Evolutionary conservation across 1,139 yeast species (phyloP).

Genomic region (Lodderomyces parapsilosis): DNA sequence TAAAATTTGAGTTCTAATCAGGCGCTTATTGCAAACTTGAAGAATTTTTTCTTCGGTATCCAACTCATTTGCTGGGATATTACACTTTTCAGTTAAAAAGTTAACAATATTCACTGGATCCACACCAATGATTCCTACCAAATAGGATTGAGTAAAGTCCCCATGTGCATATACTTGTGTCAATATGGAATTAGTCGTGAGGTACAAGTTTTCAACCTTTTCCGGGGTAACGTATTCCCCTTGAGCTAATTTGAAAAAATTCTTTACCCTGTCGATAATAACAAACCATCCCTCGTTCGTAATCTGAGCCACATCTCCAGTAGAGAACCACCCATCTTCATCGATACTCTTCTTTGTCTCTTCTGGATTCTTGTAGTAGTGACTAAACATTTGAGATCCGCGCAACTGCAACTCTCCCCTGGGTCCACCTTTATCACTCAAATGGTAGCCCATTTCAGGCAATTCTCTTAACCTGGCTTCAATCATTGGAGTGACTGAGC

Average conservation of each 20-base stretch:
- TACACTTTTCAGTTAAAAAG: slow-evolving; percentile 21
- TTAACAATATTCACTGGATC: slow-evolving; percentile 33
- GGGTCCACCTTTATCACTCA: slow-evolving; percentile 32
- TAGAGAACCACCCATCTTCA: slow-evolving; percentile 60
- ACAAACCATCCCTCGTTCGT: slow-evolving; percentile 49
- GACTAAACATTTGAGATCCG: slow-evolving; percentile 64
- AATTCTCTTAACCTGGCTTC: slow-evolving; percentile 66
- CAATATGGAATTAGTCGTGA: slow-evolving; percentile 50
- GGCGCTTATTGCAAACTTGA: slow-evolving; percentile 22
- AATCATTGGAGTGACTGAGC: slow-evolving; percentile 50
- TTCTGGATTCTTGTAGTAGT: slow-evolving; percentile 56
- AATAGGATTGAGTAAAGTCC: slow-evolving; percentile 28
- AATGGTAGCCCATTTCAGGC: slow-evolving; percentile 64
- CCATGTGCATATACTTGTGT: slow-evolving; percentile 56
- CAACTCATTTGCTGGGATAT: slow-evolving; percentile 11
- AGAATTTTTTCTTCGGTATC: slow-evolving; percentile 20
- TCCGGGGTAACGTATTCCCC: slow-evolving; percentile 85
- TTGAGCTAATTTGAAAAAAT: slow-evolving; percentile 77
- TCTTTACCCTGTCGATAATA: slow-evolving; percentile 75
- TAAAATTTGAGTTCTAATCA: slow-evolving; percentile 25
- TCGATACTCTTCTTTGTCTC: slow-evolving; percentile 26
- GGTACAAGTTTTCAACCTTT: slow-evolving; percentile 65
- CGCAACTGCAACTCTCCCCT: slow-evolving; percentile 60
- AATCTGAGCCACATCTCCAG: slow-evolving; percentile 72
- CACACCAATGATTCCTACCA: slow-evolving; percentile 36